phyloP scores from a whole-genome alignment of 2,329 filamentous ascomycete genomes.

The Fusarium gaditjirri region DNA sequence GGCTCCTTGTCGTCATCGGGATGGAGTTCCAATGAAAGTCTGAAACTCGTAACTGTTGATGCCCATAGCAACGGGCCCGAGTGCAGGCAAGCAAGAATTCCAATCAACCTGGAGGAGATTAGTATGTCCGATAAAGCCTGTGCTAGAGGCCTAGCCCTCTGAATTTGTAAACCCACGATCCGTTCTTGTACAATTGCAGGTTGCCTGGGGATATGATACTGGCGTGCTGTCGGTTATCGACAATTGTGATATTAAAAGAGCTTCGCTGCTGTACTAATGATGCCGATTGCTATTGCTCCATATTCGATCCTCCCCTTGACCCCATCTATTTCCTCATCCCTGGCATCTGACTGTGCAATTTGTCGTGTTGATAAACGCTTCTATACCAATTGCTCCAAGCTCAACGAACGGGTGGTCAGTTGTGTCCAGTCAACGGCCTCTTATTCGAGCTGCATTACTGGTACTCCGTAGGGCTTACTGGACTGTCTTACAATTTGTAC shows the following conservation, averaged over 20 bases:
- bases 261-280: background rate
- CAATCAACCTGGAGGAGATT: slow-evolving; percentile 42
- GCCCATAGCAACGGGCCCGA: slow-evolving; percentile 25
- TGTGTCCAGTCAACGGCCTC: slow-evolving; percentile 2
- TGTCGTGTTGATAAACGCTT: slow-evolving; percentile 5
- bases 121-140: slow-evolving; percentile 10
- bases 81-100: slow-evolving; percentile 29
- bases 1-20: slow-evolving; percentile 17
- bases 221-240: background rate
- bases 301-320: background rate
- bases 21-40: slow-evolving; percentile 13
- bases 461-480: background rate
- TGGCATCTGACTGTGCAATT: slow-evolving; percentile 9
- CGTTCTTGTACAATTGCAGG: slow-evolving; percentile 22
- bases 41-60: slow-evolving; percentile 27
- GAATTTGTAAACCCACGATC: slow-evolving; percentile 8
- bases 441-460: background rate
- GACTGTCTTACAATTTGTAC: background rate
- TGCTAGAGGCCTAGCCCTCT: background rate
- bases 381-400: slow-evolving; percentile 1
- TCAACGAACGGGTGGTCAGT: background rate
- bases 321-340: slow-evolving; percentile 20
- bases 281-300: background rate
- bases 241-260: slow-evolving; percentile 17
- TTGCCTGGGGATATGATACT: slow-evolving; percentile 43